These are phyloP conservation scores for Suillus discolor DNA, from an alignment of 768 basidiomycete genomes.

Conservation along the genomic window DNA sequence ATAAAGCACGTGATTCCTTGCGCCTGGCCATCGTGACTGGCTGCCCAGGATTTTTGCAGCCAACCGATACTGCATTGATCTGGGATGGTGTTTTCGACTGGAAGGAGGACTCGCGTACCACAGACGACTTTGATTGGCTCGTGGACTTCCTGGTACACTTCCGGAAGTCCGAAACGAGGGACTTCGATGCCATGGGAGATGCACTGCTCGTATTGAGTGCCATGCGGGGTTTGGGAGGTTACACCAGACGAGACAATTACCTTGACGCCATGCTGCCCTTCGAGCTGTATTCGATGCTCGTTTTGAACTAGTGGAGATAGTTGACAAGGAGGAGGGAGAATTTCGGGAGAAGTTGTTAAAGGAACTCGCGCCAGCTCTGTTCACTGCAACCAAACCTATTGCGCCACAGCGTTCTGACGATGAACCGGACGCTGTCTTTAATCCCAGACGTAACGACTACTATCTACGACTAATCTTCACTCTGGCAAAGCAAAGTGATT, in stretches of 20 bases:
- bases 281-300: constrained; percentile 4
- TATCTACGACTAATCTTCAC: too few relatives aligned
- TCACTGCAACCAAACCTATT: background rate
- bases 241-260: too few relatives aligned
- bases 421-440: too few relatives aligned
- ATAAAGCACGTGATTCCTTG: background rate
- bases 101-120: background rate
- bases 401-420: background rate
- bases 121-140: constrained; percentile 5
- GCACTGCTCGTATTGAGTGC: too few relatives aligned
- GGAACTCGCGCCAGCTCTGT: background rate
- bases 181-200: too few relatives aligned
- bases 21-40: constrained; percentile 2
- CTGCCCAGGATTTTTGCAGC: background rate
- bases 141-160: constrained; percentile 9
- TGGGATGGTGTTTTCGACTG: background rate
- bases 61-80: background rate
- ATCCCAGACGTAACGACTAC: too few relatives aligned
- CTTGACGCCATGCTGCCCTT: constrained; percentile 7
- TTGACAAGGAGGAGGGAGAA: too few relatives aligned
- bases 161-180: background rate
- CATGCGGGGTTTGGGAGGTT: too few relatives aligned
- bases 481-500: too few relatives aligned
- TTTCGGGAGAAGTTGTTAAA: background rate
- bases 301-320: background rate